phyloP scores from a whole-genome alignment of 768 basidiomycete species.

The Pulveroboletus ravenelii region DNA sequence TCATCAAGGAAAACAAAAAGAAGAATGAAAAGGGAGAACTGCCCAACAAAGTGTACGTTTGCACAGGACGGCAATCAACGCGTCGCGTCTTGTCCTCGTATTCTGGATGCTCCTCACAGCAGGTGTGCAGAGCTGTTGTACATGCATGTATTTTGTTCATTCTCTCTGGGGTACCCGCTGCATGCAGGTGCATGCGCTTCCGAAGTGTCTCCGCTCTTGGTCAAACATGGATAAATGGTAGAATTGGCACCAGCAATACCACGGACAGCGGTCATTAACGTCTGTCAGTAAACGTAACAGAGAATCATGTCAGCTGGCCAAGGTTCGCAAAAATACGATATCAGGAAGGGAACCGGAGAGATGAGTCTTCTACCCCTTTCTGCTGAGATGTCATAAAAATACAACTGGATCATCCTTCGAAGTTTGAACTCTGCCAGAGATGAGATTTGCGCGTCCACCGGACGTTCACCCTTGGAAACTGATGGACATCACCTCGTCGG shows the following conservation, averaged over 20 bases:
- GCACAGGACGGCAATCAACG: background rate
- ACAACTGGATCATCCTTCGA: background rate
- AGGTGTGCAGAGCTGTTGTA: background rate
- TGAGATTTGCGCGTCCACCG: conserved; percentile 6
- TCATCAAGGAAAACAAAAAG: background rate
- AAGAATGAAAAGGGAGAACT: background rate
- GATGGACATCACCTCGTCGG: conserved; percentile 14
- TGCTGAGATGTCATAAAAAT: background rate
- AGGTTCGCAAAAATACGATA: conserved; percentile 5
- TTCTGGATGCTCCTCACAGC: background rate
- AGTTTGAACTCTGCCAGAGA: conserved; percentile 13
- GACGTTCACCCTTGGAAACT: conserved; percentile 4
- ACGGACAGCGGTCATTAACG: background rate
- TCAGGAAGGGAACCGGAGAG: background rate
- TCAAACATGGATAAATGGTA: conserved; percentile 7
- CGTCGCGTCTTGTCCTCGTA: background rate
- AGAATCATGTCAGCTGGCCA: background rate
- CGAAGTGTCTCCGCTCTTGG: background rate
- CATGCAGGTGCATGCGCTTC: background rate
- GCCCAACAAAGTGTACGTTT: background rate
- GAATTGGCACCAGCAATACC: background rate
- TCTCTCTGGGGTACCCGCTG: too few species aligned
- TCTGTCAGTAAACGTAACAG: background rate
- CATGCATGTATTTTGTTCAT: too few species aligned
- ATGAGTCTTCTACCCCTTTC: background rate